These are phyloP conservation scores for Backusella tarrabulga DNA, from an alignment of 192 early-diverging fungal genomes.

Conservation along the genomic window DNA sequence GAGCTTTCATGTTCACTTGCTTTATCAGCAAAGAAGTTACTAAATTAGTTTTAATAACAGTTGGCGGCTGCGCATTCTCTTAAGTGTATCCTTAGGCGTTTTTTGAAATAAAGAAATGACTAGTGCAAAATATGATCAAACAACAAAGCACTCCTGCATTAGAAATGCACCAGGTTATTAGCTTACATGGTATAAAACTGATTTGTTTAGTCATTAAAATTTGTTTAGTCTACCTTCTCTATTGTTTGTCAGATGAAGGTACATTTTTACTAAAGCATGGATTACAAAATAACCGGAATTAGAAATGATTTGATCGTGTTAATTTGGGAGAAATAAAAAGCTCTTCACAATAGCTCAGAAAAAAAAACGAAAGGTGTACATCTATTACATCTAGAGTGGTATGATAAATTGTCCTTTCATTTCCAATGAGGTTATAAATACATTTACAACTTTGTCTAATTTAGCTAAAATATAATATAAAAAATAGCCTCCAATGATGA, in stretches of 20 bases:
- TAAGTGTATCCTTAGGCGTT: background rate
- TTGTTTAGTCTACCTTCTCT: background rate
- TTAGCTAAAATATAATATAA: background rate
- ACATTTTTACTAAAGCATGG: background rate
- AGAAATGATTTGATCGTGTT: background rate
- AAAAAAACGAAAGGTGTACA: background rate
- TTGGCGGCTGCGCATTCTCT: background rate
- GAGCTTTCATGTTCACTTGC: background rate
- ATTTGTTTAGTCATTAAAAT: background rate
- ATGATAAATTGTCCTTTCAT: background rate
- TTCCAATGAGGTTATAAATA: background rate
- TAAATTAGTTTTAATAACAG: background rate
- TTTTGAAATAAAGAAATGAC: background rate
- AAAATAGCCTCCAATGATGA: background rate
- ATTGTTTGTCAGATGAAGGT: background rate
- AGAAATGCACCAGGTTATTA: background rate
- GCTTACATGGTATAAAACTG: background rate
- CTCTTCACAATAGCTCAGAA: background rate
- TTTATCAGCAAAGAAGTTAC: background rate
- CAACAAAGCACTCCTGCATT: background rate
- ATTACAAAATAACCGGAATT: background rate
- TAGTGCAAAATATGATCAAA: background rate
- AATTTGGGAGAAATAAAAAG: background rate
- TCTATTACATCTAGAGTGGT: background rate
- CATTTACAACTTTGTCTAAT: background rate